Evolutionary conservation across 2,329 filamentous ascomycete genomes (phyloP).

Genomic region (Domatiomyces catenatus): DNA sequence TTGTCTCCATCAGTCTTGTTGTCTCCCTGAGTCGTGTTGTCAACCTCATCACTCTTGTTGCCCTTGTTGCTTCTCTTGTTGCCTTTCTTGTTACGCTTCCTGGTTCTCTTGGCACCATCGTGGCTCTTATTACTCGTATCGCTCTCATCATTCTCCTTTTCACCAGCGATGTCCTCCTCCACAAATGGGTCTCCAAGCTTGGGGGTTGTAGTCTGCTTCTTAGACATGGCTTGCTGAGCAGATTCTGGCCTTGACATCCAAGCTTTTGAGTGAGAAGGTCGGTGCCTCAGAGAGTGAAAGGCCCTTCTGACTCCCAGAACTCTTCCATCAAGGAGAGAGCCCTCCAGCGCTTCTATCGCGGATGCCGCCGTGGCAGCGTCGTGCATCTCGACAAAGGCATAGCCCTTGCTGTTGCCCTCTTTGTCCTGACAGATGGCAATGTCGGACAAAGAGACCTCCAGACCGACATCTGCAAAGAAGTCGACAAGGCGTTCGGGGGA

Average conservation of each 20-base stretch:
- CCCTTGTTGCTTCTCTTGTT: no score
- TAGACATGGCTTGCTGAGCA: neutral
- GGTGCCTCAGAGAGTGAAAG: neutral
- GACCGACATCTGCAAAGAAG: neutral
- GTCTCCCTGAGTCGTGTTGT: no score
- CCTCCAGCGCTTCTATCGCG: neutral
- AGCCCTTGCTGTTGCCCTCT: slow-evolving; percentile 90
- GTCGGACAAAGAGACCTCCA: neutral
- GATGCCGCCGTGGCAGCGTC: neutral
- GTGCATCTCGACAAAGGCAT: slow-evolving; percentile 82
- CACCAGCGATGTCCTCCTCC: no score
- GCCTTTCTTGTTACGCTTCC: no score
- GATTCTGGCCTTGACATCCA: neutral
- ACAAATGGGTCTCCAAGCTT: neutral
- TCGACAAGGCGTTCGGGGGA: neutral
- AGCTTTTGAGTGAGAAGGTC: neutral
- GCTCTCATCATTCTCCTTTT: no score
- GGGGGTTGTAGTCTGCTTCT: neutral
- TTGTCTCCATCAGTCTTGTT: neutral
- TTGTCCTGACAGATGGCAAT: slow-evolving; percentile 69
- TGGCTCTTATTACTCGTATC: no score
- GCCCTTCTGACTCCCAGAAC: neutral
- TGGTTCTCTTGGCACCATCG: no score
- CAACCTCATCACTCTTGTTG: no score
- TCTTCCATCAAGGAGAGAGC: neutral